These are phyloP conservation scores for Aphelidium insulamus DNA, from an alignment of 371 early-diverging fungal species.

Conservation along the genomic window DNA sequence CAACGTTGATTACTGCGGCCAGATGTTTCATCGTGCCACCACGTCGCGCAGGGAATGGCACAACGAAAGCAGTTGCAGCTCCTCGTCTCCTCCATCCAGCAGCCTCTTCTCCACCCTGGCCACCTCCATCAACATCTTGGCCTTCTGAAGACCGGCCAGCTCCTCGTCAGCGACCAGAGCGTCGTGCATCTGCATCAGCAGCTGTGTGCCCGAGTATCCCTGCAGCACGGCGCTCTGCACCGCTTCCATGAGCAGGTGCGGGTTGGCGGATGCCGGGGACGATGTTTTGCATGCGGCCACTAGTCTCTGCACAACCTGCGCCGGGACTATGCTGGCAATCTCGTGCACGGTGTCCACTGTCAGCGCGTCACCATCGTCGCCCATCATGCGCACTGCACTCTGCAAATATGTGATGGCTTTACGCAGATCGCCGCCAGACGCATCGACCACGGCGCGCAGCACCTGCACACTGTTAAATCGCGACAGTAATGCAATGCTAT, in stretches of 20 bases:
- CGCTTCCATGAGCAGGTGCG: slow-evolving; percentile 14
- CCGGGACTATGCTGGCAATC: slow-evolving; percentile 63
- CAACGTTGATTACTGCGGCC: no score
- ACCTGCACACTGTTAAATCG: slow-evolving; percentile 18
- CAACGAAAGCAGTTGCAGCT: slow-evolving; percentile 60
- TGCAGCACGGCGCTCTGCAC: slow-evolving; percentile 26
- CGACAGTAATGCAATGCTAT: neutral
- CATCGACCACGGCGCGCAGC: slow-evolving; percentile 38
- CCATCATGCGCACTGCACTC: slow-evolving; percentile 40
- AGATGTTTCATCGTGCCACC: no score
- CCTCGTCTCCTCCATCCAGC: slow-evolving; percentile 70
- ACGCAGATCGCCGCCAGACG: slow-evolving; percentile 76
- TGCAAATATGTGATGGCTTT: slow-evolving; percentile 80
- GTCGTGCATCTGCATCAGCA: slow-evolving; percentile 47
- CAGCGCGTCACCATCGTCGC: slow-evolving; percentile 17
- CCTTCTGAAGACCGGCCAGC: slow-evolving; percentile 42
- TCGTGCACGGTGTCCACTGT: slow-evolving; percentile 35
- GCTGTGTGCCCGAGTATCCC: slow-evolving; percentile 55
- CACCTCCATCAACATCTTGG: slow-evolving; percentile 30
- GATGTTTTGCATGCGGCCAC: slow-evolving; percentile 20
- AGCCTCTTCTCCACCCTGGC: slow-evolving; percentile 43
- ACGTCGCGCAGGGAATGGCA: no score
- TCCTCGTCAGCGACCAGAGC: slow-evolving; percentile 26
- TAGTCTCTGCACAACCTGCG: slow-evolving; percentile 24
- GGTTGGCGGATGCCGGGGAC: slow-evolving; percentile 8